Evolutionary conservation across 1,139 yeast genomes (phyloP).

Genomic region (Taphrina betulina): DNA sequence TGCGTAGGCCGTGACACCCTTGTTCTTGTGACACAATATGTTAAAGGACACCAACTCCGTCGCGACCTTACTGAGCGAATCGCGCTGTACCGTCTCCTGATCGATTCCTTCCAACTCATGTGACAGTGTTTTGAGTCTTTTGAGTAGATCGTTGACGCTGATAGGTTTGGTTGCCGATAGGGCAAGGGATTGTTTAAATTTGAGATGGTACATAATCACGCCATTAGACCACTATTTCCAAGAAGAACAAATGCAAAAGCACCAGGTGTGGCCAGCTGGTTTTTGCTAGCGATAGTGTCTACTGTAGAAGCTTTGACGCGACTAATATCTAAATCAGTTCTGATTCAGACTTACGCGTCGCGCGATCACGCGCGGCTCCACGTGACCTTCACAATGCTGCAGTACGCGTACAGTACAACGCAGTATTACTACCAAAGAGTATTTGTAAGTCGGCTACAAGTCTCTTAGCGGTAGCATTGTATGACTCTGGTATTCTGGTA

Average conservation of each 20-base stretch:
- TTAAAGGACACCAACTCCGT: slow-evolving; percentile 59
- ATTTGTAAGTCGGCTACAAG: no score
- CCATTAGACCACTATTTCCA: background rate
- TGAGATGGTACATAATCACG: slow-evolving; percentile 40
- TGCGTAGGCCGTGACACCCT: slow-evolving; percentile 67
- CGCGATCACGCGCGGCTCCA: no score
- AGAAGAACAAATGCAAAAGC: background rate
- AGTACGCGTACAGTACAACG: no score
- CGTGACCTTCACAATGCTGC: no score
- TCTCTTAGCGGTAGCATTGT: no score
- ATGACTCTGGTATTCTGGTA: no score
- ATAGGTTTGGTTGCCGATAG: slow-evolving; percentile 58
- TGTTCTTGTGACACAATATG: slow-evolving; percentile 60
- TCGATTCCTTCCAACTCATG: slow-evolving; percentile 31
- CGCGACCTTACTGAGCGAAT: slow-evolving; percentile 40
- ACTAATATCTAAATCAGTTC: no score
- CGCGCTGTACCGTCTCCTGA: slow-evolving; percentile 22
- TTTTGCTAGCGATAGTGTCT: no score
- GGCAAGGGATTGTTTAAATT: slow-evolving; percentile 53
- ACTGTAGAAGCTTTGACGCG: no score
- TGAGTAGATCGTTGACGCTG: slow-evolving; percentile 58
- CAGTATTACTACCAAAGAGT: no score
- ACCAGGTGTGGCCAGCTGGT: background rate
- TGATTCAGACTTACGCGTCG: no score
- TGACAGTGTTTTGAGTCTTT: slow-evolving; percentile 43